Conservation (phyloP, 495 filamentous ascomycete genomes). For the Immersiella caudata region DNA sequence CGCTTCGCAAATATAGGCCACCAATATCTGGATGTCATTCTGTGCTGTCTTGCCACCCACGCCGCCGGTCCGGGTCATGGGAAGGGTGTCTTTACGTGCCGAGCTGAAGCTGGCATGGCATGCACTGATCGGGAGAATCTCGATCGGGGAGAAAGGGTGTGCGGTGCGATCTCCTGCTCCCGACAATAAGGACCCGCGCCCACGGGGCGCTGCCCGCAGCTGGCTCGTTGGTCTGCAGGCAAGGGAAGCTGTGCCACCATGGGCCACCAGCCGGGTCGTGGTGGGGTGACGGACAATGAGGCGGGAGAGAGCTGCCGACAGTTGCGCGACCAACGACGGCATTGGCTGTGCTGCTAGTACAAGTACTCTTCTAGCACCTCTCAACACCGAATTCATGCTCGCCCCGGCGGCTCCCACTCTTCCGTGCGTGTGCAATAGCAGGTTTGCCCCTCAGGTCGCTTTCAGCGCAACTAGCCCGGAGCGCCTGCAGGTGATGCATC, state of each 20-base stretch:
- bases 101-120: slow-evolving; percentile 14
- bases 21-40: slow-evolving; percentile 2
- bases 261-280: neutral
- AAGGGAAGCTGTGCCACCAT: neutral
- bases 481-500: neutral
- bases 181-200: slow-evolving; percentile 2
- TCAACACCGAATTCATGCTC: neutral
- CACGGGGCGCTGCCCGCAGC: neutral
- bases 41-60: slow-evolving; percentile 1
- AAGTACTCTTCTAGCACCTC: neutral
- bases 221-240: neutral
- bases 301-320: neutral
- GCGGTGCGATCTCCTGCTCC: slow-evolving; percentile 1
- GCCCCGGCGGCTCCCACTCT: neutral
- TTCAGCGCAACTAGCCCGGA: neutral
- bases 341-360: neutral
- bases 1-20: neutral
- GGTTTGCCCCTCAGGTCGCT: neutral
- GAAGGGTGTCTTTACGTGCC: slow-evolving; percentile 13
- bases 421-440: neutral
- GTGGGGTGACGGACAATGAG: neutral
- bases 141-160: slow-evolving; percentile 5
- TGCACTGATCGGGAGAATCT: slow-evolving; percentile 4
- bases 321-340: neutral
- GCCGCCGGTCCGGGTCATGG: slow-evolving; percentile 1